Evolutionary conservation across 257 asterid genomes (phyloP), one percentile per base, ranked within the genome.

Genomic region (Rhazya stricta): DNA sequence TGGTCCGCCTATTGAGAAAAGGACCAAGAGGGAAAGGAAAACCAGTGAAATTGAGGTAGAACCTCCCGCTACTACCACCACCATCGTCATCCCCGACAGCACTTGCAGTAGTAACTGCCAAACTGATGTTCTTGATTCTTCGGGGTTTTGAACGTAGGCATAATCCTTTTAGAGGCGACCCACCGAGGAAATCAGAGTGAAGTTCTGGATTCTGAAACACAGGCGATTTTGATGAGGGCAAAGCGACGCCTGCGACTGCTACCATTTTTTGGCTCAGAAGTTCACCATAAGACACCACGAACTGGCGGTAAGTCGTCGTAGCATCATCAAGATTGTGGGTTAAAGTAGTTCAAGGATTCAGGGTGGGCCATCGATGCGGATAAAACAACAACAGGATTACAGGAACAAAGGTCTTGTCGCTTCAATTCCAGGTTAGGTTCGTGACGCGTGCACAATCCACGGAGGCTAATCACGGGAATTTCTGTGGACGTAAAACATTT

Each of bases 21-120:
- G 99, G 99, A 7, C 99, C 99, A 32, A 94, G 97, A 71, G 97
- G 99, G 73, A 94, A 94, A 4, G 99, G 99, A 51, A 94, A 94
- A 0, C 97, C 99, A 23, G 97, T 92, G 80, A 94, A 81, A 73
- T 92, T 94, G 80, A 92, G 79, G 84, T 94, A 94, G 77, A 94
- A 92, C 83, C 91, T 87, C 39, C 96, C 94, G 41, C 88, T 84
- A 34, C 80, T 75, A 23, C 70, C 78, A 36, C 84, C 79, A 63
- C 74, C 56, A 6, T 48, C 43, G 19, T 54, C 84, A 53, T 72
- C 84, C 78, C 79, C 45, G 75, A 9, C 34, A 4, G 78, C 82
- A 77, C 51, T 71, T 67, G 73, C 82, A 57, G 96, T 75, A 18
- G 93, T 85, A 75, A 88, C 85, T 54, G 84, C 88, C 79, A 82